These are phyloP conservation scores for Aphanomyces invadans DNA, from an alignment of 352 stramenopile species.

Conservation along the genomic window DNA sequence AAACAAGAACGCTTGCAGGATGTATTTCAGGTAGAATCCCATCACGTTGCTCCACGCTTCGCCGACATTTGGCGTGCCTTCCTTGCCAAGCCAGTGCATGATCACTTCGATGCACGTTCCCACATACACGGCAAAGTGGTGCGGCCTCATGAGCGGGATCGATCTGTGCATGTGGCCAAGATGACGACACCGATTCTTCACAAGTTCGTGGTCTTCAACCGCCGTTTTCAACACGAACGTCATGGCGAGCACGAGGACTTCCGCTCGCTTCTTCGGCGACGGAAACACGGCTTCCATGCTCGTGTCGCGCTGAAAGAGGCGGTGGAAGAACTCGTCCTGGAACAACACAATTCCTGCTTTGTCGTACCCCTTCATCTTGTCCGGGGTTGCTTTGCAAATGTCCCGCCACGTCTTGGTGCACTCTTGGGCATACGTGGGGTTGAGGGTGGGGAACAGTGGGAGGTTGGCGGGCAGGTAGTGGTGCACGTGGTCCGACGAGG, in stretches of 20 bases:
- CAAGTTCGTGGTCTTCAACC: not conserved
- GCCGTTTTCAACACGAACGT: conserved; percentile 14
- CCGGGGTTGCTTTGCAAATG: conserved; percentile 18
- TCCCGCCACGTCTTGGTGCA: conserved; percentile 18
- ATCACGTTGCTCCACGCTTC: conserved; percentile 23
- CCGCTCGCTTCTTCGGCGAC: conserved; percentile 19
- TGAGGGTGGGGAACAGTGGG: conserved; percentile 2
- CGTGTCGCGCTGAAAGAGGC: conserved; percentile 16
- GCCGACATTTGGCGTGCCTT: conserved; percentile 19
- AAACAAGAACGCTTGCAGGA: conserved; percentile 17
- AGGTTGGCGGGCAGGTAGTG: conserved; percentile 19
- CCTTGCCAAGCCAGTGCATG: conserved; percentile 21
- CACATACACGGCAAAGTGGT: conserved; percentile 21
- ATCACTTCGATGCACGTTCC: conserved; percentile 23
- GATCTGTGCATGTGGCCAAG: conserved; percentile 11
- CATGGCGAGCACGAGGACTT: conserved; percentile 13
- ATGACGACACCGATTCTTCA: conserved; percentile 9
- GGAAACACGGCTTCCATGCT: conserved; percentile 5
- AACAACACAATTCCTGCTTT: conserved; percentile 17
- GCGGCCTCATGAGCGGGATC: conserved; percentile 3
- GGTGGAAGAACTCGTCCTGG: conserved; percentile 23
- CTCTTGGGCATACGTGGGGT: not conserved
- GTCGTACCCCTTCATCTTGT: conserved; percentile 20
- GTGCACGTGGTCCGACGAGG: conserved; percentile 12
- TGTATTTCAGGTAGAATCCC: conserved; percentile 22